Percentiles rank a stretch among this genome's conserved stretches.
These are phyloP conservation scores for Colletotrichum nymphaeae DNA, from an alignment of 2,329 filamentous ascomycete genomes.

Conservation along the genomic window DNA sequence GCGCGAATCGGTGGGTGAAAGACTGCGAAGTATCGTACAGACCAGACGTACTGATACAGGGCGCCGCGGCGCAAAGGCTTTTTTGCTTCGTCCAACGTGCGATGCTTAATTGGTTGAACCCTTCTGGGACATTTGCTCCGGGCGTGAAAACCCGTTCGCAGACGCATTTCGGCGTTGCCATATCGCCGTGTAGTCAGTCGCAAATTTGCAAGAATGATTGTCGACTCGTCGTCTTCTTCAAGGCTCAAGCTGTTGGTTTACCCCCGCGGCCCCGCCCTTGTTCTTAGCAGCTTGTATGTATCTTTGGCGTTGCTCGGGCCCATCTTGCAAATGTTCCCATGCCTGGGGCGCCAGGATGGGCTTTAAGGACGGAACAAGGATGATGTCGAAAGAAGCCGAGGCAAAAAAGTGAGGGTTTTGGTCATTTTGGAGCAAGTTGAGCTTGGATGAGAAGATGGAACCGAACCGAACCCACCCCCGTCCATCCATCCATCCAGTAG, in stretches of 20 bases:
- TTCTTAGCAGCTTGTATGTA: not conserved
- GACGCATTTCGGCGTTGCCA: not conserved
- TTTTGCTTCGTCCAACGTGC: slow-evolving; percentile 1
- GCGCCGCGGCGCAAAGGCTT: slow-evolving; percentile 8
- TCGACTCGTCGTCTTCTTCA: not conserved
- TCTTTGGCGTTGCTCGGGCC: slow-evolving; percentile 13
- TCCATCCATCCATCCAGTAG: not conserved
- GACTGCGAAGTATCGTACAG: not conserved
- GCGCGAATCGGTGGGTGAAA: not conserved
- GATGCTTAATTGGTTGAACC: not conserved
- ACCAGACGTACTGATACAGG: not conserved
- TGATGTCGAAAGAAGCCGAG: slow-evolving; percentile 31
- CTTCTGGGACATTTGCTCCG: not conserved
- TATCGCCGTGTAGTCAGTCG: not conserved
- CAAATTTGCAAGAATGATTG: not conserved
- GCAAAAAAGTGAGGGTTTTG: slow-evolving; percentile 2
- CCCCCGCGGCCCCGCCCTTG: not conserved
- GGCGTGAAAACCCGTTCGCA: not conserved
- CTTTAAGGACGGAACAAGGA: slow-evolving; percentile 12
- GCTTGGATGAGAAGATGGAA: slow-evolving; percentile 3
- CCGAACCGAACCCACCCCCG: not conserved
- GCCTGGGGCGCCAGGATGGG: slow-evolving; percentile 3
- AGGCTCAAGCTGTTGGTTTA: not conserved
- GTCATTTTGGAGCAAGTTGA: not conserved
- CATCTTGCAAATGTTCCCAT: not conserved